phyloP scores from a whole-genome alignment of 2,329 filamentous ascomycete species.

The Phyllosticta citriasiana region DNA sequence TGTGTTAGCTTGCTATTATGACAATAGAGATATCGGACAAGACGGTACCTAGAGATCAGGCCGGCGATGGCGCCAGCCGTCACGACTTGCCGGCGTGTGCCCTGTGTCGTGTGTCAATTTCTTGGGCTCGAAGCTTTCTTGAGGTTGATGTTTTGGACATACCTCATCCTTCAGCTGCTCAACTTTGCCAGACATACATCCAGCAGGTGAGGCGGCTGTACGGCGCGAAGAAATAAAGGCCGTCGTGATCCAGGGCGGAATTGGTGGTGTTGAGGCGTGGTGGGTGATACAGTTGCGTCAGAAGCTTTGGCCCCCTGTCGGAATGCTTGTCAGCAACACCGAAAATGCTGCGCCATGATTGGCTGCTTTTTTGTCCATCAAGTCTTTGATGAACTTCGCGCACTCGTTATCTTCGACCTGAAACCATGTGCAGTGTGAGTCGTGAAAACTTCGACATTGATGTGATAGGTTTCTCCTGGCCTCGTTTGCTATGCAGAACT shows the following conservation, averaged over 20 bases:
- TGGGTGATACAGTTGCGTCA: not conserved
- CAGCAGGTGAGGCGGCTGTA: constrained; percentile 13
- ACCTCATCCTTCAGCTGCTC: constrained; percentile 62
- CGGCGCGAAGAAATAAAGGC: not conserved
- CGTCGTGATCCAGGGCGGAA: not conserved
- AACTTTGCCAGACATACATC: constrained; percentile 55
- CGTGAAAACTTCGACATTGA: not conserved
- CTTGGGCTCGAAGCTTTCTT: not conserved
- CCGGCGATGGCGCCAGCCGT: constrained; percentile 64
- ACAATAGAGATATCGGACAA: not conserved
- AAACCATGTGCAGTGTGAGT: not conserved
- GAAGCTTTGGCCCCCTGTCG: not conserved
- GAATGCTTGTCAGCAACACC: not conserved
- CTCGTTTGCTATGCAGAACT: too few relatives aligned
- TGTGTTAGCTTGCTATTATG: not conserved
- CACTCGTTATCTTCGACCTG: not conserved
- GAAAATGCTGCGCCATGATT: not conserved
- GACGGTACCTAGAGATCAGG: constrained; percentile 66
- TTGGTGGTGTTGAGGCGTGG: not conserved
- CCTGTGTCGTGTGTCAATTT: constrained; percentile 33
- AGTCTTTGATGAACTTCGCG: not conserved
- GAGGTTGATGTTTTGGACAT: constrained; percentile 12
- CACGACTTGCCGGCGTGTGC: constrained; percentile 56
- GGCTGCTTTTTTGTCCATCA: not conserved
- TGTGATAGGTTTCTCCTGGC: too few relatives aligned